phyloP scores from a whole-genome alignment of 192 early-diverging fungal species.

The Coemansia guatemalensis region DNA sequence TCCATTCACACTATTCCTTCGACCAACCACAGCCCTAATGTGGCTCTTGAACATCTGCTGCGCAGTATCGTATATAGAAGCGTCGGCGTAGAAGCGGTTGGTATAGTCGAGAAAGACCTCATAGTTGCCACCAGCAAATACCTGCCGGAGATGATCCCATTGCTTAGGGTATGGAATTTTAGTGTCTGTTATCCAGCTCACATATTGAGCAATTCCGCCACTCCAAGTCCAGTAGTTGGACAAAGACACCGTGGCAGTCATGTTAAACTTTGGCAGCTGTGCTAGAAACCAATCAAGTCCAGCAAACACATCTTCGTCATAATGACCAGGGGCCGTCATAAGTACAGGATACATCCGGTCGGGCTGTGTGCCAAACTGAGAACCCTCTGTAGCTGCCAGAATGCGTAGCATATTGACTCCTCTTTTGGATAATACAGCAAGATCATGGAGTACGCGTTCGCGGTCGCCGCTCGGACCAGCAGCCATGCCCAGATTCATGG shows the following conservation, averaged over 20 bases:
- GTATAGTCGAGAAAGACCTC: slow-evolving; percentile 53
- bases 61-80: slow-evolving; percentile 6
- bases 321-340: slow-evolving; percentile 56
- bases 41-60: slow-evolving; percentile 55
- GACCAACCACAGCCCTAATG: slow-evolving; percentile 43
- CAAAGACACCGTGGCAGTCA: slow-evolving; percentile 60
- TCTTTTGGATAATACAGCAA: slow-evolving; percentile 36
- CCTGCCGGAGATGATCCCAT: slow-evolving; percentile 35
- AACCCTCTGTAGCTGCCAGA: slow-evolving; percentile 63
- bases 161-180: slow-evolving; percentile 61
- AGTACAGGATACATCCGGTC: slow-evolving; percentile 61
- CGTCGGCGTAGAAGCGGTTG: slow-evolving; percentile 54
- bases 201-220: slow-evolving; percentile 64
- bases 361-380: slow-evolving; percentile 53
- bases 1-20: slow-evolving; percentile 56
- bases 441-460: slow-evolving; percentile 56
- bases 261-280: slow-evolving; percentile 52
- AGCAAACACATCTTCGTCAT: slow-evolving; percentile 57
- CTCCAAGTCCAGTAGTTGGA: slow-evolving; percentile 75
- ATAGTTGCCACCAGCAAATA: slow-evolving; percentile 31
- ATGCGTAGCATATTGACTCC: slow-evolving; percentile 66
- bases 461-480: slow-evolving; percentile 52
- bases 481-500: slow-evolving; percentile 66
- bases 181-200: slow-evolving; percentile 58
- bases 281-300: slow-evolving; percentile 68